phyloP scores from a whole-genome alignment of 176 grass and related monocot species.

The Rhynchospora pubera region DNA sequence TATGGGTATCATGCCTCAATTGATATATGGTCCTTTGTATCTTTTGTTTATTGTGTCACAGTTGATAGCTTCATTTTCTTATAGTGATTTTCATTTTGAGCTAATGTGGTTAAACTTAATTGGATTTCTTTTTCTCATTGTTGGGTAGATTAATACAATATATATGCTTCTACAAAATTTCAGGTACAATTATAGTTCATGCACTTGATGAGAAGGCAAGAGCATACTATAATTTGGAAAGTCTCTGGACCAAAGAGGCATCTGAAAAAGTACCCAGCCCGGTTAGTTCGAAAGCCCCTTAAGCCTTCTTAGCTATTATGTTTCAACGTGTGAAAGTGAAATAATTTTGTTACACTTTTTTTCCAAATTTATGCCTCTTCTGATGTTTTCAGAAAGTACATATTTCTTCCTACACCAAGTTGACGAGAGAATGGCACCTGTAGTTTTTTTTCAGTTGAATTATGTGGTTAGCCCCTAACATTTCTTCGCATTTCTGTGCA shows the following conservation, averaged over 20 bases:
- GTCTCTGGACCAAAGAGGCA: conserved; percentile 68
- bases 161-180: neutral
- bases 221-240: conserved; percentile 91
- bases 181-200: conserved; percentile 86
- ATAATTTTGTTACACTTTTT: neutral
- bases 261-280: conserved; percentile 42
- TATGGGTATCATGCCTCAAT: neutral
- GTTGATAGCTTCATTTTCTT: neutral
- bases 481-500: neutral
- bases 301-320: neutral
- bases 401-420: neutral
- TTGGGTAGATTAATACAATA: neutral
- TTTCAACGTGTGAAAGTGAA: neutral
- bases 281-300: conserved; percentile 27
- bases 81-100: neutral
- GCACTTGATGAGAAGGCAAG: conserved; percentile 96
- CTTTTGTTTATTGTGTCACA: neutral
- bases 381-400: neutral
- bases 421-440: too few relatives aligned
- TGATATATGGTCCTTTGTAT: neutral
- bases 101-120: neutral
- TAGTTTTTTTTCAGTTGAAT: neutral
- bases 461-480: neutral
- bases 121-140: neutral
- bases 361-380: neutral